Evolutionary conservation across 2,329 filamentous ascomycete genomes (phyloP), one percentile per base, ranked within the genome.

Genomic region (Exophiala sp.): DNA sequence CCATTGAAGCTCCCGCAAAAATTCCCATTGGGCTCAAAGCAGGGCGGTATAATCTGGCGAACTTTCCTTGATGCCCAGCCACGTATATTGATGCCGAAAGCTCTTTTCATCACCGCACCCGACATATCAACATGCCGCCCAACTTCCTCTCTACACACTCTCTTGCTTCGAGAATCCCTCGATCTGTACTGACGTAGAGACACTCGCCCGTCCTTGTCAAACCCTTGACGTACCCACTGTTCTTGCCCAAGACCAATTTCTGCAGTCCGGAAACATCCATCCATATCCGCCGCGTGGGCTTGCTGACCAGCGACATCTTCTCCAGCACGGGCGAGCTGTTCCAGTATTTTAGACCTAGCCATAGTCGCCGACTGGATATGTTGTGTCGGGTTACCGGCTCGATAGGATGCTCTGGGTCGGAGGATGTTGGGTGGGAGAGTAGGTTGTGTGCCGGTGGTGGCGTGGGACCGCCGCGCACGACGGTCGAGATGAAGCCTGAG

Each of bases 311-410:
- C 45, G 72, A 70, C 65, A 92, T 79, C 60, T 82, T 79, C 58
- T 77, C 78, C 62, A 96, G 73, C 18, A 96, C 90, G 5, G 91
- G 89, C 70, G 85, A 78, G 67, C 87, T 87, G 63, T 91, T 84
- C 82, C 83, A 89, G 80, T 96, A 96, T 75, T 96, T 96, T 65
- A 96, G 75, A 1, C 90, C 90, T 10, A 96, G 73, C 91, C 91
- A 96, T 62, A 96, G 75, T 56, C 91, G 80, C 67, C 89, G 80
- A 36, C 77, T 79, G 3, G 90, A 81, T 35, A 90, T 82, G 72
- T 95, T 96, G 64, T 76, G 77, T 58, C 78, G 76, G 44, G 86
- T 90, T 53, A 89, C 78, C 11, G 75, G 76, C 62, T 82, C 76
- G 33, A 72, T 47, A 44, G 65, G 62, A 57, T 68, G 53, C 61